Percentiles rank a stretch among this genome's conserved stretches.
Conservation (phyloP, 2,329 filamentous ascomycete genomes). For the Exophiala sideris region DNA sequence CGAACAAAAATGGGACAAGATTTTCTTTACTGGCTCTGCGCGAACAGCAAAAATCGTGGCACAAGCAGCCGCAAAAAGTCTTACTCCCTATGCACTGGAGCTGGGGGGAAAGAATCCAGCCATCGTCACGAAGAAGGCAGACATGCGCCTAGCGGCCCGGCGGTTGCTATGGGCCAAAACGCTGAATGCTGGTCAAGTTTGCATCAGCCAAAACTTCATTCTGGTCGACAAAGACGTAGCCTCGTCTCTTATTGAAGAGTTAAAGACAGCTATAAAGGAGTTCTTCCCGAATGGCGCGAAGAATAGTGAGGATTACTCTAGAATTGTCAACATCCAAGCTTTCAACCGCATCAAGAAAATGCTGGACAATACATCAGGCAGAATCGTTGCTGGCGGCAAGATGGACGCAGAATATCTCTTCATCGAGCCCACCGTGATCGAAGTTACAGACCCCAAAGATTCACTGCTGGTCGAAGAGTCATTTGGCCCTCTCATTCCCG, state of each 20-base stretch:
- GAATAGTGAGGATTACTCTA: constrained; percentile 71
- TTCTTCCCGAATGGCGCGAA: constrained; percentile 83
- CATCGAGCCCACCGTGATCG: constrained; percentile 91
- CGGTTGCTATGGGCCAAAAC: constrained; percentile 87
- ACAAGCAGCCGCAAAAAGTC: constrained; percentile 80
- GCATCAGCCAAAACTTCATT: constrained; percentile 88
- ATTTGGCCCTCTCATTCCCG: constrained; percentile 87
- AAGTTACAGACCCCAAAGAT: constrained; percentile 72
- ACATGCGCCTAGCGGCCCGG: constrained; percentile 75
- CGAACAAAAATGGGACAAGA: constrained; percentile 93
- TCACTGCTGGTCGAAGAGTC: constrained; percentile 77
- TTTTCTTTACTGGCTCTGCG: constrained; percentile 87
- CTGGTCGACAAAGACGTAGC: constrained; percentile 74
- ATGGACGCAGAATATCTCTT: constrained; percentile 76
- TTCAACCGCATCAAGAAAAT: constrained; percentile 84
- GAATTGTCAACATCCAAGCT: constrained; percentile 75
- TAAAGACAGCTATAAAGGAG: constrained; percentile 67
- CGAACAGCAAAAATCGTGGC: constrained; percentile 81
- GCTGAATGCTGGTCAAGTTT: constrained; percentile 84
- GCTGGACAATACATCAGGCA: constrained; percentile 79
- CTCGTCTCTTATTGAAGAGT: constrained; percentile 66
- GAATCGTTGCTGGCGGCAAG: constrained; percentile 81
- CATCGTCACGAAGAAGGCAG: constrained; percentile 79
- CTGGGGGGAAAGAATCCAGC: constrained; percentile 90
- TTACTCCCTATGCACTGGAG: constrained; percentile 86